A percentile compares a stretch with the other conserved stretches of the same genome.
Evolutionary conservation across 345 rosid genomes (phyloP).

Genomic region (Populus ilicifolia): DNA sequence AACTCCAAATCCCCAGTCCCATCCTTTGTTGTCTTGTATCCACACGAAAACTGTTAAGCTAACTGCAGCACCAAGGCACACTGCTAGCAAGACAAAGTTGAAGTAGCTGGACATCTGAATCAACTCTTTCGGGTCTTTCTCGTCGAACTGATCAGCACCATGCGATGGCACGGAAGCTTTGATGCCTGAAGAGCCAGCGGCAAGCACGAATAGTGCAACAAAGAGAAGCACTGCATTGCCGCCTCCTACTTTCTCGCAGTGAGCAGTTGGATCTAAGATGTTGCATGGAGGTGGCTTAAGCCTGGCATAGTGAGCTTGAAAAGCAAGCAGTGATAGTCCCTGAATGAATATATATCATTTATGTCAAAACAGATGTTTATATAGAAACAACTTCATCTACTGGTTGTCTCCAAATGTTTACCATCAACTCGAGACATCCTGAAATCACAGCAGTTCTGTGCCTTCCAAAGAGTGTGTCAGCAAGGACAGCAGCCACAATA

Average conservation of each 20-base stretch:
- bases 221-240: constrained; percentile 40
- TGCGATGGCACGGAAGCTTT: constrained; percentile 50
- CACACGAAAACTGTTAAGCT: constrained; percentile 49
- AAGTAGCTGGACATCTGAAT: constrained; percentile 53
- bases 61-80: constrained; percentile 39
- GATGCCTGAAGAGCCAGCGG: constrained; percentile 45
- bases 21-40: constrained; percentile 54
- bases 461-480: constrained; percentile 51
- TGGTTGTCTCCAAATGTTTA: background rate
- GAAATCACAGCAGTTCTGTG: constrained; percentile 40
- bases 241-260: constrained; percentile 38
- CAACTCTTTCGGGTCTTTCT: constrained; percentile 45
- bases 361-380: background rate
- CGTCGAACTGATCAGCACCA: constrained; percentile 63
- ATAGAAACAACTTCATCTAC: no score
- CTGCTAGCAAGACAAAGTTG: constrained; percentile 37
- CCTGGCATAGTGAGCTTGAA: constrained; percentile 48
- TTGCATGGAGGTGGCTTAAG: constrained; percentile 51
- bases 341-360: constrained; percentile 2
- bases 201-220: constrained; percentile 41
- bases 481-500: constrained; percentile 39
- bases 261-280: constrained; percentile 27
- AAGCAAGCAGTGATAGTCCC: constrained; percentile 45
- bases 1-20: constrained; percentile 53
- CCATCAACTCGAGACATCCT: constrained; percentile 46